Base-by-base conservation (phyloP, 495 filamentous ascomycete genomes). In the Baudoinia panamericana region DNA sequence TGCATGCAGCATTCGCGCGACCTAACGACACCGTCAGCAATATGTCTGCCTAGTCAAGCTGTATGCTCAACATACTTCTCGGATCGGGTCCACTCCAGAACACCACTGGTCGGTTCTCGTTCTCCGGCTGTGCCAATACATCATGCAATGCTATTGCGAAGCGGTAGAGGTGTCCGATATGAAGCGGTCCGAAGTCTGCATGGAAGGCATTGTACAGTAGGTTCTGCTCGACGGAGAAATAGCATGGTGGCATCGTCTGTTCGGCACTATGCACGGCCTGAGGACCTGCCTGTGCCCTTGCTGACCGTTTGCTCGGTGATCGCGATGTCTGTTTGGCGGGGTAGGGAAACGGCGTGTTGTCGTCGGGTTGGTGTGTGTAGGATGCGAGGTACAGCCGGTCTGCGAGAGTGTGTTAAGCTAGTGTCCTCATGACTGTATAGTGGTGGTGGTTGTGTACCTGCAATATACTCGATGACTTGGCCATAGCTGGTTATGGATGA, bases 201-300 rank as follows among this genome's bases (percentile, higher is more conserved):
- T 95, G 86, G 65, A 99, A 99, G 6, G 87, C 84, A 57, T 99
- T 96, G 68, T 99, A 99, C 18, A 93, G 70, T 11, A 99, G 73
- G 22, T 68, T 78, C 54, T 94, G 82, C 55, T 99, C 92, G 43
- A 96, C 75, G 3, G 86, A 86, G 62, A 99, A 99, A 62, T 99
- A 99, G 45, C 80, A 83, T 0, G 92, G 92, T 37, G 76, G 65
- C 25, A 64, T 62, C 57, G 67, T 76, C 50, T 60, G 62, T 3
- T 57, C 61, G 56, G 21, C 29, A 13, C 30, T 59, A 57, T 25
- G 62, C 52, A 56, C 63, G 46, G 37, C 61, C 48, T 48, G 63
- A 4, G 65, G 65, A 12, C 69, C 72, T 13, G 74, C 66, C 25
- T 71, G 71, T 22, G 75, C 69, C 60, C 77, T 70, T 37, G 76